Percentiles rank a stretch among this genome's conserved stretches.
These are phyloP conservation scores for Hylodesmum podocarpum DNA, from an alignment of 306 rosid genomes.

Conservation along the genomic window DNA sequence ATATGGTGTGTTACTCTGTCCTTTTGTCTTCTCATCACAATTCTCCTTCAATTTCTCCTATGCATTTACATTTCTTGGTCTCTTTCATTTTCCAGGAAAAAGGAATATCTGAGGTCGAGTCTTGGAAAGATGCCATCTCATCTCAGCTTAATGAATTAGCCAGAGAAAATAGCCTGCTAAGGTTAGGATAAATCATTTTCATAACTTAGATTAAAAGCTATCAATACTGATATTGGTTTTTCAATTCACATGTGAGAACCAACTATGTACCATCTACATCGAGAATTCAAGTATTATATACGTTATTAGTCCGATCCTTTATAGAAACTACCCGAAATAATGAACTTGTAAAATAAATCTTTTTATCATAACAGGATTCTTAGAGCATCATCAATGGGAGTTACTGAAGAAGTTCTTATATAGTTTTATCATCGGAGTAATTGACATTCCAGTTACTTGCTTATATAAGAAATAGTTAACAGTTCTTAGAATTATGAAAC, in stretches of 20 bases:
- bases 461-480: neutral
- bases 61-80: neutral
- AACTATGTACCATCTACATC: too few species aligned
- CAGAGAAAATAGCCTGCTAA: constrained; percentile 58
- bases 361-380: too few species aligned
- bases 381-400: neutral
- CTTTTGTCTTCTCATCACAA: neutral
- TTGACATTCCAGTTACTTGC: neutral
- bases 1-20: constrained; percentile 36
- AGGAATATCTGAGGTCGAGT: constrained; percentile 51
- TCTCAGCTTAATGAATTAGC: constrained; percentile 59
- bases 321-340: too few species aligned
- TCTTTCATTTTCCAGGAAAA: constrained; percentile 53
- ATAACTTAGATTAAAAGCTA: neutral
- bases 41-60: neutral
- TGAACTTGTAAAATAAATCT: too few species aligned
- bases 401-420: neutral
- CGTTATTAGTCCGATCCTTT: too few species aligned
- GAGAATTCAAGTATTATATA: too few species aligned
- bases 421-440: neutral
- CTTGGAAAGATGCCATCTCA: constrained; percentile 66
- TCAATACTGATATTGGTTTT: neutral
- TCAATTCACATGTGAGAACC: neutral
- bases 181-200: constrained; percentile 46
- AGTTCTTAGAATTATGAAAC: neutral